Conservation (phyloP, 768 basidiomycete genomes). For the Porphyrellus cyaneotinctus region DNA sequence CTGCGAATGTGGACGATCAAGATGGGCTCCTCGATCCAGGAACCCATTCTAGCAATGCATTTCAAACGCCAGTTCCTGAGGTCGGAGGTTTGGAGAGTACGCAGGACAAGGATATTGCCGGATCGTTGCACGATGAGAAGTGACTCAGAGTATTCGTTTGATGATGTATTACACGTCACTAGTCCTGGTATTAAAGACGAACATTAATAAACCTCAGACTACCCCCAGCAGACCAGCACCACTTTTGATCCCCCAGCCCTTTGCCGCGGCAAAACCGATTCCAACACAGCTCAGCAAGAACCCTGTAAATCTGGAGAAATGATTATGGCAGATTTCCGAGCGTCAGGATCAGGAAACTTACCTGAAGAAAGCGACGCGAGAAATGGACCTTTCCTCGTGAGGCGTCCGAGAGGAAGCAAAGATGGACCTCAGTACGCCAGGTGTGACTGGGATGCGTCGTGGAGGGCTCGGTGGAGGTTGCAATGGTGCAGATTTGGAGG, state of each 20-base stretch:
- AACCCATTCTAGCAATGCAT: conserved; percentile 16
- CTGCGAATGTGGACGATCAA: conserved; percentile 44
- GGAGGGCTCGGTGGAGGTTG: conserved; percentile 43
- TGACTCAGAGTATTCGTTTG: conserved; percentile 2
- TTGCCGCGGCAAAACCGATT: conserved; percentile 71
- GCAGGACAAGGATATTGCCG: conserved; percentile 15
- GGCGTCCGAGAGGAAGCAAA: conserved; percentile 83
- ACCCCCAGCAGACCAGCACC: conserved; percentile 68
- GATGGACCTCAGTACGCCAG: conserved; percentile 75
- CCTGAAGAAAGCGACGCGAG: conserved; percentile 85
- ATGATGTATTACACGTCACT: not conserved
- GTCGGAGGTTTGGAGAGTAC: conserved; percentile 9
- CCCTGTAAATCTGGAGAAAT: conserved; percentile 65
- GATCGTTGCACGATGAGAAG: conserved; percentile 19
- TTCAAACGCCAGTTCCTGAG: conserved; percentile 24
- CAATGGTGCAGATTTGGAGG: conserved; percentile 25
- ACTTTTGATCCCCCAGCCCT: conserved; percentile 63
- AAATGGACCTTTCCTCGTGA: conserved; percentile 78
- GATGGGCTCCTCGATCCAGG: conserved; percentile 28
- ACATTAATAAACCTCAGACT: conserved; percentile 36
- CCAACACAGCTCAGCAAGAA: conserved; percentile 79
- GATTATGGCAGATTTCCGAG: not conserved
- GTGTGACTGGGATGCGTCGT: conserved; percentile 77
- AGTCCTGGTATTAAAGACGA: not conserved
- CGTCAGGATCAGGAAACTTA: conserved; percentile 25